Evolutionary conservation across 768 basidiomycete genomes (phyloP), one percentile per base, ranked within the genome.

Genomic region (Collybia nuda): DNA sequence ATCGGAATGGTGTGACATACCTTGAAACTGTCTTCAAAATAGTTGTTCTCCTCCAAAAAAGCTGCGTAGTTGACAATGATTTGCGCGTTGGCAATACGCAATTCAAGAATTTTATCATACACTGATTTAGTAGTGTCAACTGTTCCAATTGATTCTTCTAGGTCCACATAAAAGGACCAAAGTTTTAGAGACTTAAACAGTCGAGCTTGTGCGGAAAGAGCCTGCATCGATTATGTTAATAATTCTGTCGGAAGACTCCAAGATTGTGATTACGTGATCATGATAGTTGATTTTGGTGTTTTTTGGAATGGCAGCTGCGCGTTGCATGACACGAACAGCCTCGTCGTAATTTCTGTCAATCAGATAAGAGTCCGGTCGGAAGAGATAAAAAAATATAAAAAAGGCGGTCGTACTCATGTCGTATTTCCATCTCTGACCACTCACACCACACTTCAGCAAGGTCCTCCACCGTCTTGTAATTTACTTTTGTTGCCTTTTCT

Each of bases 11-110:
- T 7, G 29, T 43, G 29, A 52, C 65, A 35, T 60, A 87, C 91
- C 81, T 94, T 97, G 84, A 98, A 99, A 67, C 92, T 93, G 61
- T 98, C 97, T 60, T 99, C 97, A 69, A 90, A 99, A 70, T 98
- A 99, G 58, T 93, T 84, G 70, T 98, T 96, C 65, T 98, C 96
- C 65, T 98, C 96, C 42, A 99, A 71, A 79, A 98, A 99, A 3
- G 89, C 84, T 2, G 97, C 95, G 55, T 95, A 98, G 67, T 99
- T 98, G 68, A 98, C 83, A 59, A 98, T 95, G 55, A 95, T 82
- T 66, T 99, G 97, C 2, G 97, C 96, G 63, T 98, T 99, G 12
- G 97, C 97, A 47, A 99, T 99, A 47, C 93, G 87, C 55, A 99
- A 78, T 55, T 98, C 94, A 60, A 98, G 74, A 47, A 99, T 97